These are phyloP conservation scores for Ophiostoma piceae DNA, from an alignment of 2,329 filamentous ascomycete species.

Conservation along the genomic window DNA sequence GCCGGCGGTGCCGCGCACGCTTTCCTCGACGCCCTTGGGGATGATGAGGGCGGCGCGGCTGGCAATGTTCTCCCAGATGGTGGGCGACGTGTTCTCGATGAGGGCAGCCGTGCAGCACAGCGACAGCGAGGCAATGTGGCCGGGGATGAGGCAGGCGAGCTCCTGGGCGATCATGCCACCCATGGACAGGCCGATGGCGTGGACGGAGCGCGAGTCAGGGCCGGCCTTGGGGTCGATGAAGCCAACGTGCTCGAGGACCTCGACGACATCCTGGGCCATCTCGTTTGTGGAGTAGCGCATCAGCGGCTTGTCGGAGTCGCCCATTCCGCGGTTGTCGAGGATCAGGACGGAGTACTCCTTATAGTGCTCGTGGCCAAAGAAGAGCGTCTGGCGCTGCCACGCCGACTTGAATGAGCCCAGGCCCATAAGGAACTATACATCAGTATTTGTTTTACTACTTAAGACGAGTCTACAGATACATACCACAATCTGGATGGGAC, in stretches of 20 bases:
- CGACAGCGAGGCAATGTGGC: conserved; percentile 50
- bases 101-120: conserved; percentile 58
- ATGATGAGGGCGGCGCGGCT: conserved; percentile 54
- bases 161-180: conserved; percentile 93
- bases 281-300: conserved; percentile 74
- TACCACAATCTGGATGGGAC: conserved; percentile 68
- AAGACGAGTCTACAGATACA: conserved; percentile 31
- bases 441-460: conserved; percentile 36
- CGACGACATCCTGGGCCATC: conserved; percentile 74
- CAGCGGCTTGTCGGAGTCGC: conserved; percentile 70
- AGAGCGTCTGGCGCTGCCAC: conserved; percentile 78
- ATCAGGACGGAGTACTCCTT: conserved; percentile 68
- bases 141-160: conserved; percentile 52
- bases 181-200: conserved; percentile 75
- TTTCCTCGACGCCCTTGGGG: conserved; percentile 64
- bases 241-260: conserved; percentile 62
- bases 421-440: conserved; percentile 65
- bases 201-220: conserved; percentile 39
- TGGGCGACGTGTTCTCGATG: conserved; percentile 57
- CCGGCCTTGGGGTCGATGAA: conserved; percentile 36
- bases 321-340: conserved; percentile 81
- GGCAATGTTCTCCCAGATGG: conserved; percentile 56
- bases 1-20: conserved; percentile 58
- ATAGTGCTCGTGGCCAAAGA: conserved; percentile 69
- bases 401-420: conserved; percentile 61